phyloP scores from a whole-genome alignment of 108 stramenopile species.

The Aurantiochytrium sp. region DNA sequence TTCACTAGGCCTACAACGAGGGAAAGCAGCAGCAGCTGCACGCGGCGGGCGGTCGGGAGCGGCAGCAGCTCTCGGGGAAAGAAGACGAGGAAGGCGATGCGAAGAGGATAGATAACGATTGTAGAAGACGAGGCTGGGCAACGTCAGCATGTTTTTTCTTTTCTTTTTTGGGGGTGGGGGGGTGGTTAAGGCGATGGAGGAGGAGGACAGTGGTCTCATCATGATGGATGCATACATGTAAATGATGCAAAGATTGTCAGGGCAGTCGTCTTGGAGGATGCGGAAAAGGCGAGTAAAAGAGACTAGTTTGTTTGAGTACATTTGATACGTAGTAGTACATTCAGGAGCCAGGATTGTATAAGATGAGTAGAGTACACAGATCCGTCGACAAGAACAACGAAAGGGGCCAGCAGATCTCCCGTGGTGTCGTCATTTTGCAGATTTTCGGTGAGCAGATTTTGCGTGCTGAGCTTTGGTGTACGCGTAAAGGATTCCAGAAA shows the following conservation, averaged over 20 bases:
- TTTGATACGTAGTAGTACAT: neutral
- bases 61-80: too few relatives aligned
- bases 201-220: too few relatives aligned
- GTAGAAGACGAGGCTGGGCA: too few relatives aligned
- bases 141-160: too few relatives aligned
- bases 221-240: too few relatives aligned
- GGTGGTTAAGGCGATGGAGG: too few relatives aligned
- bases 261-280: neutral
- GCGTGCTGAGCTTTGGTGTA: conserved; percentile 60
- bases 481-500: conserved; percentile 86
- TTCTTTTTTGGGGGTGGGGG: too few relatives aligned
- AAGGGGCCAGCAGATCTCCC: neutral
- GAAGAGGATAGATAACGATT: too few relatives aligned
- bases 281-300: neutral
- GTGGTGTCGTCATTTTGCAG: neutral
- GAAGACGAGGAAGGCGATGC: too few relatives aligned
- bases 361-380: neutral
- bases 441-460: neutral
- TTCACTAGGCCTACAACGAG: too few relatives aligned
- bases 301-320: neutral
- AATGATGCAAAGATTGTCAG: neutral
- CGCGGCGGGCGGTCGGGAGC: too few relatives aligned
- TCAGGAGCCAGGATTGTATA: neutral
- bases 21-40: too few relatives aligned
- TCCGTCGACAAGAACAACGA: neutral